Conservation (phyloP, 257 asterid species). For the Agastache rugosa region DNA sequence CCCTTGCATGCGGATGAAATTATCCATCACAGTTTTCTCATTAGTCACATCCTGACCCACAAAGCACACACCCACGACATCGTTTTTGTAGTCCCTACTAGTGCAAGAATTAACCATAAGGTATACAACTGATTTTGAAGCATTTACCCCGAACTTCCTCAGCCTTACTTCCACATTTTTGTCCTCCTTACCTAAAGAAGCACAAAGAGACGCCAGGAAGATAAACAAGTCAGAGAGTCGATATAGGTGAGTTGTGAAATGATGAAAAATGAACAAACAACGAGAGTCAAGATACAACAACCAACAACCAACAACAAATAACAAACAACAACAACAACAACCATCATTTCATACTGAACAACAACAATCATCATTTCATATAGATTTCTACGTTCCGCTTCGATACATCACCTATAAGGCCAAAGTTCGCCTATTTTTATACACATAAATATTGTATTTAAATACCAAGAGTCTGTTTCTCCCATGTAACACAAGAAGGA, state of each 20-base stretch:
- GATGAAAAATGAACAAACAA: too few relatives aligned
- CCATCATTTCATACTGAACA: too few relatives aligned
- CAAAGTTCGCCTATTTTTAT: neutral
- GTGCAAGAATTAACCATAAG: conserved; percentile 65
- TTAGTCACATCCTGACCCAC: conserved; percentile 71
- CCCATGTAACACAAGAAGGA: neutral
- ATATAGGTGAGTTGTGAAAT: neutral
- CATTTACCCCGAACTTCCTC: conserved; percentile 43
- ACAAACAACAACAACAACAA: neutral
- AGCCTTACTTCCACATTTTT: conserved; percentile 63
- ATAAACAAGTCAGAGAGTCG: neutral
- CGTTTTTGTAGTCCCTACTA: conserved; percentile 60
- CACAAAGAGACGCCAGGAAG: neutral
- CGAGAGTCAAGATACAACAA: too few relatives aligned
- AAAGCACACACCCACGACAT: conserved; percentile 67
- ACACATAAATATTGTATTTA: neutral
- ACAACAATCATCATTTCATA: neutral
- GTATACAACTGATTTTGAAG: conserved; percentile 42
- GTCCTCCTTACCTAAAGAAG: conserved; percentile 65
- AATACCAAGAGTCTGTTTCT: neutral
- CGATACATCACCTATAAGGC: neutral
- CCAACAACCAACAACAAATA: too few relatives aligned
- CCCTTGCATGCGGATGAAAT: conserved; percentile 67
- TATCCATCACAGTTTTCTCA: conserved; percentile 59
- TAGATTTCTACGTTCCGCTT: neutral